These are phyloP conservation scores for Ogataea polymorpha DNA, from an alignment of 805 yeast genomes.

Conservation along the genomic window DNA sequence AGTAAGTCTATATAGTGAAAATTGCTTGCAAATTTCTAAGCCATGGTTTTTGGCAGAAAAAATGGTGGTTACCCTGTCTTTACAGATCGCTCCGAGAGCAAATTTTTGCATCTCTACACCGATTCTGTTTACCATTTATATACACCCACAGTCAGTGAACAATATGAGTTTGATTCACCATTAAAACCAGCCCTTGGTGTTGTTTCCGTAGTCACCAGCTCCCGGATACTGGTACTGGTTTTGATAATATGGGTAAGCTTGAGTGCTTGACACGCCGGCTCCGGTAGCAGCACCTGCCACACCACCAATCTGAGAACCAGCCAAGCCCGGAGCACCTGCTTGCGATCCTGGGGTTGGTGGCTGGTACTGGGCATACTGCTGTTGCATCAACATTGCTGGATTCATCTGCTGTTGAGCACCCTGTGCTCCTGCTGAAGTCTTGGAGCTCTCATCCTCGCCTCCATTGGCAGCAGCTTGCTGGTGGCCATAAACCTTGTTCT, in stretches of 20 bases:
- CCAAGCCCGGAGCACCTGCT: constrained; percentile 15
- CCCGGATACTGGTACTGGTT: constrained; percentile 25
- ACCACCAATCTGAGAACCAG: constrained; percentile 18
- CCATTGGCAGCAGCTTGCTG: constrained; percentile 24
- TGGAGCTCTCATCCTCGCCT: constrained; percentile 13
- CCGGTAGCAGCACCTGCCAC: constrained; percentile 16
- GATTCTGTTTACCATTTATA: constrained; percentile 24
- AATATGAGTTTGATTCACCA: neutral
- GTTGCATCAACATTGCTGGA: constrained; percentile 25
- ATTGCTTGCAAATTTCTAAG: constrained; percentile 7
- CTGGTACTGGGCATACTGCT: constrained; percentile 26
- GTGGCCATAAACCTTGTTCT: constrained; percentile 28
- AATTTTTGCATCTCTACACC: constrained; percentile 21
- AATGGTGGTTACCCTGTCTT: neutral
- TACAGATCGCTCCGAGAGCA: neutral
- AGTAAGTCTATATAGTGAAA: constrained; percentile 3
- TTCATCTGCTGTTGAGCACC: constrained; percentile 21
- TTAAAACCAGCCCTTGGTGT: constrained; percentile 27
- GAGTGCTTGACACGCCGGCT: constrained; percentile 13
- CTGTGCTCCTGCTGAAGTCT: constrained; percentile 13
- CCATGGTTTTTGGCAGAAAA: neutral
- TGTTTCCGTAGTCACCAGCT: constrained; percentile 20
- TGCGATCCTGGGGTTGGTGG: constrained; percentile 13
- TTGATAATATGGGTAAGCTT: constrained; percentile 26
- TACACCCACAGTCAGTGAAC: constrained; percentile 5